These are phyloP conservation scores for Hura crepitans DNA, from an alignment of 441 rosid genomes.

Conservation along the genomic window DNA sequence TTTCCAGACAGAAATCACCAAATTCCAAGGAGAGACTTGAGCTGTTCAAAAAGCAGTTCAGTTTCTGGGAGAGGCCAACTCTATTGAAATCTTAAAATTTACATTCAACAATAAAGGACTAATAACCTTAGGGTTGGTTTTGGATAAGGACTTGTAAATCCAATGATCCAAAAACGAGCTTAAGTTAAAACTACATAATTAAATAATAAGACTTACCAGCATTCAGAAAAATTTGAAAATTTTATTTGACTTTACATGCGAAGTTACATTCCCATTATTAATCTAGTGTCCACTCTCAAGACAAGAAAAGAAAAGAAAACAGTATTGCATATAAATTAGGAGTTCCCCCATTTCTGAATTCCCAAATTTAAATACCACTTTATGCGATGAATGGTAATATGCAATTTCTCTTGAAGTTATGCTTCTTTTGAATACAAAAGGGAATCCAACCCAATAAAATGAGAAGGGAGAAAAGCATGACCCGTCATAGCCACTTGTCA, in stretches of 20 bases:
- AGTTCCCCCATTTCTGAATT: too few species aligned
- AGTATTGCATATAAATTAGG: too few species aligned
- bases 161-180: not conserved
- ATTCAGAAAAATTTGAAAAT: not conserved
- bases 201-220: not conserved
- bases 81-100: not conserved
- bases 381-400: not conserved
- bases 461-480: constrained; percentile 1
- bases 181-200: not conserved
- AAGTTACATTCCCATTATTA: too few species aligned
- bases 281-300: too few species aligned
- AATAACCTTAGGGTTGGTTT: not conserved
- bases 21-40: not conserved
- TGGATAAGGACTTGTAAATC: not conserved
- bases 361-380: not conserved
- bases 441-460: not conserved
- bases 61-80: not conserved
- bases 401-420: not conserved
- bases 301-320: too few species aligned
- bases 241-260: too few species aligned
- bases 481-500: not conserved
- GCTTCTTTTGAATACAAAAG: not conserved
- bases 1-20: not conserved
- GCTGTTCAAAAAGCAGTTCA: not conserved
- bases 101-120: not conserved